Evolutionary conservation across 2,329 filamentous ascomycete genomes (phyloP).

Genomic region (Talaromyces verruculosus): DNA sequence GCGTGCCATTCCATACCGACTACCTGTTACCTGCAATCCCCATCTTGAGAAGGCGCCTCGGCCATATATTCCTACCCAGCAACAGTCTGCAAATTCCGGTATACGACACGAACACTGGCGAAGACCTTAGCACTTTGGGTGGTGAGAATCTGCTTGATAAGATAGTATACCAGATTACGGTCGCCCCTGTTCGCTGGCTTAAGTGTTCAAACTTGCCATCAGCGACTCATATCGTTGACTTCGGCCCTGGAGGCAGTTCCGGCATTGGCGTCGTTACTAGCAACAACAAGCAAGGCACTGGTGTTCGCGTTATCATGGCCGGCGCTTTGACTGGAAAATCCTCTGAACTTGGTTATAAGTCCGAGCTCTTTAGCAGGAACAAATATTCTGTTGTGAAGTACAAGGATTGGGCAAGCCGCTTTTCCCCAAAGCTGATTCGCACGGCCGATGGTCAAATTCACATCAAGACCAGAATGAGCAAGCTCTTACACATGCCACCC

Average conservation of each 20-base stretch:
- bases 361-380: constrained; percentile 2
- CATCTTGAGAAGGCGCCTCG: constrained; percentile 60
- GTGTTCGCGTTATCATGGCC: constrained; percentile 91
- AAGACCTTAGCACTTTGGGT: constrained; percentile 71
- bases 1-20: not conserved
- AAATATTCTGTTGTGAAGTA: not conserved
- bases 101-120: constrained; percentile 83
- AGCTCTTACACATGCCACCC: constrained; percentile 80
- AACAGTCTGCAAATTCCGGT: constrained; percentile 74
- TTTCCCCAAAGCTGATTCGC: constrained; percentile 81
- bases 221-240: constrained; percentile 93
- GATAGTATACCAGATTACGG: not conserved
- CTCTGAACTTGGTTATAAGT: constrained; percentile 77
- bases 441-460: constrained; percentile 84
- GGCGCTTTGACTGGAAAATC: constrained; percentile 87
- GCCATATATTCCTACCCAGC: constrained; percentile 34
- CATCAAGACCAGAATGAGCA: constrained; percentile 95
- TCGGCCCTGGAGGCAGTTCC: constrained; percentile 93
- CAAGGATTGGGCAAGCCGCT: constrained; percentile 1
- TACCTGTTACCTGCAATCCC: not conserved
- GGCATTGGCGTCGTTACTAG: constrained; percentile 93
- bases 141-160: constrained; percentile 61
- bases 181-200: constrained; percentile 91
- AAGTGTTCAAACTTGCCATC: constrained; percentile 84
- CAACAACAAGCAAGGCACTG: constrained; percentile 97